These are phyloP conservation scores for Prunus armeniaca DNA, from an alignment of 306 rosid species.

Conservation along the genomic window DNA sequence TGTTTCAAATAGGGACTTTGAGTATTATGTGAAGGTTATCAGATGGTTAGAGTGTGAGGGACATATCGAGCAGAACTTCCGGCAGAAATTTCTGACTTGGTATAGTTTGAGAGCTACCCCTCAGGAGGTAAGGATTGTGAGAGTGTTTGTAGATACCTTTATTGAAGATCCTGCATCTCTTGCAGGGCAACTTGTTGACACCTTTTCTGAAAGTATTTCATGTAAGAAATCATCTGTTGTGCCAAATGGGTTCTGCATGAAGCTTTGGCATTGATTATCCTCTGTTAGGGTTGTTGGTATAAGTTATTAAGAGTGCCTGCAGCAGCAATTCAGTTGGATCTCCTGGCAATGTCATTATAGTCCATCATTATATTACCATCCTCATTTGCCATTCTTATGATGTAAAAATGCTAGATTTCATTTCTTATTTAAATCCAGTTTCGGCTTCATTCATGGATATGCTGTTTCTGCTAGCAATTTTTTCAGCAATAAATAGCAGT, in stretches of 20 bases:
- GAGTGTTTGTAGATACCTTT: constrained; percentile 71
- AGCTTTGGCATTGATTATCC: constrained; percentile 77
- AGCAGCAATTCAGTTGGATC: constrained; percentile 50
- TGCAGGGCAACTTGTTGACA: constrained; percentile 92
- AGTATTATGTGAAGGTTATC: constrained; percentile 84
- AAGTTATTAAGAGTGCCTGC: constrained; percentile 24
- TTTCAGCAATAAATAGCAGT: not conserved
- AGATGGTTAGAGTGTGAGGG: constrained; percentile 95
- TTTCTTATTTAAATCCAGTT: constrained; percentile 11
- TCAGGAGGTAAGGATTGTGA: constrained; percentile 77
- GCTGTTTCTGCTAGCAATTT: not conserved
- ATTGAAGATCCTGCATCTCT: constrained; percentile 79
- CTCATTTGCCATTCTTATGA: constrained; percentile 42
- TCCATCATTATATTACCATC: constrained; percentile 36
- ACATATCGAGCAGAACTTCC: constrained; percentile 84
- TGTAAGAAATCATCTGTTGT: constrained; percentile 64
- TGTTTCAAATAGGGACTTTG: constrained; percentile 55
- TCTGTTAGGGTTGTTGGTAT: constrained; percentile 24
- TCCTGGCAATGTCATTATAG: constrained; percentile 42
- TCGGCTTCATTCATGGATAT: not conserved
- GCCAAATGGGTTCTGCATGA: constrained; percentile 84
- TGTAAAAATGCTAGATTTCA: constrained; percentile 36
- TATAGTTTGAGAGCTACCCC: constrained; percentile 82
- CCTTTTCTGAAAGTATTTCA: constrained; percentile 80
- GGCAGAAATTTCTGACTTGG: constrained; percentile 97